phyloP scores from a whole-genome alignment of 2,329 filamentous ascomycete species.

The Hypoxylon rubiginosum region DNA sequence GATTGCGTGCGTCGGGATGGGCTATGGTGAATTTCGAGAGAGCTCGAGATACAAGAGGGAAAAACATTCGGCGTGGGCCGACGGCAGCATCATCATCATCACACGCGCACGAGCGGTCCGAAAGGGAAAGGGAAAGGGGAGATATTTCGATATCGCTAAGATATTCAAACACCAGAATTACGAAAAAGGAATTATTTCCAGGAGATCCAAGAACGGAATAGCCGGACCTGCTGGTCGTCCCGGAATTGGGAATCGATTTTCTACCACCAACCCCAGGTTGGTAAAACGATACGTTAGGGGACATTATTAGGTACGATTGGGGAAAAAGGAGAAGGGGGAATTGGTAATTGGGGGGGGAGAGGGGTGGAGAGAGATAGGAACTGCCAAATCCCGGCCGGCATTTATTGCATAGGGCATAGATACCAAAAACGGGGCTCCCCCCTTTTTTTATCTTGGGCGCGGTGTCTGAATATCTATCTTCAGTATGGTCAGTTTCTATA shows the following conservation, averaged over 20 bases:
- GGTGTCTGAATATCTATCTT: constrained; percentile 33
- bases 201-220: constrained; percentile 9
- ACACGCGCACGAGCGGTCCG: constrained; percentile 13
- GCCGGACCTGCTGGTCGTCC: constrained; percentile 4
- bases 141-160: not conserved
- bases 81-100: constrained; percentile 33
- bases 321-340: constrained; percentile 16
- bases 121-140: not conserved
- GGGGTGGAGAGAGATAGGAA: constrained; percentile 6
- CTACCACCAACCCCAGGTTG: not conserved
- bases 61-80: constrained; percentile 35
- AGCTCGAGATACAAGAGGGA: constrained; percentile 6
- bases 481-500: not conserved
- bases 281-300: not conserved
- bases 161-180: not conserved
- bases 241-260: constrained; percentile 13
- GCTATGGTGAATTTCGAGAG: constrained; percentile 10
- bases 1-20: constrained; percentile 37
- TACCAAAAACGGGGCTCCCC: constrained; percentile 25
- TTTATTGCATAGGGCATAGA: constrained; percentile 40
- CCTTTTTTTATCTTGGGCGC: constrained; percentile 12
- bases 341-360: constrained; percentile 1
- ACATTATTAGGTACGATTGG: not conserved
- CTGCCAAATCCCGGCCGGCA: constrained; percentile 44
- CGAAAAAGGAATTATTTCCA: not conserved